Evolutionary conservation across 345 rosid genomes (phyloP), one percentile per base, ranked within the genome.

Genomic region (Bruguiera gymnorhiza): DNA sequence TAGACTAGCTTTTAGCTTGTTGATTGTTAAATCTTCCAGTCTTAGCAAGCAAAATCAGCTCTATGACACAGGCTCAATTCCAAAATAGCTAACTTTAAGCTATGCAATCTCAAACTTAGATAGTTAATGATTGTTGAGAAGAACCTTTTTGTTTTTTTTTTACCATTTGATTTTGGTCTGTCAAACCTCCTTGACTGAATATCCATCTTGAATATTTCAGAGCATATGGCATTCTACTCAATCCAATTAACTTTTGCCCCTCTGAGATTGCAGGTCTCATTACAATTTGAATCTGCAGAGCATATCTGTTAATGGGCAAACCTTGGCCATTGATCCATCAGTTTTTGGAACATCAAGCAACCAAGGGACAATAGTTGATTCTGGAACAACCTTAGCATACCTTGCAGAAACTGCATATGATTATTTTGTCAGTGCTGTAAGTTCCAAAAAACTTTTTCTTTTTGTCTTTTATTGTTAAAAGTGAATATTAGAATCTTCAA

Each of bases 331-430:
- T 65, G 83, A 92, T 77, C 75, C 88, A 3, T 86, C 98, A 0
- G 90, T 86, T 46, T 96, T 92, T 70, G 81, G 85, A 54, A 83
- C 99, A 30, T 82, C 97, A 74, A 81, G 60, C 71, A 87, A 70
- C 64, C 84, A 77, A 66, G 99, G 99, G 78, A 92, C 99, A 6
- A 96, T 96, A 71, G 70, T 96, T 39, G 99, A 96, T 75, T 89
- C 98, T 15, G 99, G 99, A 56, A 96, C 99, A 63, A 92, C 99
- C 68, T 79, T 96, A 79, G 97, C 99, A 1, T 96, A 96, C 84
- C 92, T 96, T 52, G 84, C 96, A 31, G 96, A 86, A 73, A 84
- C 73, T 70, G 96, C 94, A 21, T 92, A 89, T 73, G 69, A 77
- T 76, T 85, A 91, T 63, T 80, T 96, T 31, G 73, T 90, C 68